Percentiles rank a stretch among this genome's conserved stretches.
phyloP scores from a whole-genome alignment of 1,139 yeast species.

The Pichia terricola region DNA sequence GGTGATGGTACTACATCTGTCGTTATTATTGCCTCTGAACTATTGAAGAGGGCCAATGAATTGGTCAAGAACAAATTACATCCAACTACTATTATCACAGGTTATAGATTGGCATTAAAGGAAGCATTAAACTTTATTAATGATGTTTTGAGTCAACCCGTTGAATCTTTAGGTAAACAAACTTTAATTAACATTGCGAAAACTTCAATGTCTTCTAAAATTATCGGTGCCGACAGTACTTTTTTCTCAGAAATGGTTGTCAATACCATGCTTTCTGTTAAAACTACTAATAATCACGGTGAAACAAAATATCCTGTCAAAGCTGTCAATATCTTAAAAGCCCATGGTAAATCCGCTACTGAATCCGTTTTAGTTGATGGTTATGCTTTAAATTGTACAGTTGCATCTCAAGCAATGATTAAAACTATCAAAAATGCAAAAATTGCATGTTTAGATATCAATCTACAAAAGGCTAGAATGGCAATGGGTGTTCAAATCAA shows the following conservation, averaged over 20 bases:
- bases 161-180: constrained; percentile 77
- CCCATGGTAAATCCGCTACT: constrained; percentile 87
- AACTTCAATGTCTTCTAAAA: constrained; percentile 95
- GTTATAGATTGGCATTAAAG: constrained; percentile 85
- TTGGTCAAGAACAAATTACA: constrained; percentile 89
- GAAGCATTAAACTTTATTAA: constrained; percentile 87
- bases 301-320: constrained; percentile 92
- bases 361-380: constrained; percentile 88
- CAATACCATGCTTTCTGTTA: constrained; percentile 92
- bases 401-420: constrained; percentile 95
- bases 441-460: constrained; percentile 90
- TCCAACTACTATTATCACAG: constrained; percentile 96
- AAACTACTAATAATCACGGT: constrained; percentile 80
- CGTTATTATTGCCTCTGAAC: constrained; percentile 89
- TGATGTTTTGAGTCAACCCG: constrained; percentile 75
- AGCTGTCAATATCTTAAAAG: constrained; percentile 92
- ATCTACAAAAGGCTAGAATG: constrained; percentile 93
- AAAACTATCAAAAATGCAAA: constrained; percentile 64
- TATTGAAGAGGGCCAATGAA: constrained; percentile 88
- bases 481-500: constrained; percentile 98
- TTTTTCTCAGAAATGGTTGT: constrained; percentile 88
- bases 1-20: constrained; percentile 99
- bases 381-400: constrained; percentile 93
- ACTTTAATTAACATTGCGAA: constrained; percentile 79
- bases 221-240: constrained; percentile 91